phyloP scores from a whole-genome alignment of 768 basidiomycete genomes.

The Lepiota venenata region DNA sequence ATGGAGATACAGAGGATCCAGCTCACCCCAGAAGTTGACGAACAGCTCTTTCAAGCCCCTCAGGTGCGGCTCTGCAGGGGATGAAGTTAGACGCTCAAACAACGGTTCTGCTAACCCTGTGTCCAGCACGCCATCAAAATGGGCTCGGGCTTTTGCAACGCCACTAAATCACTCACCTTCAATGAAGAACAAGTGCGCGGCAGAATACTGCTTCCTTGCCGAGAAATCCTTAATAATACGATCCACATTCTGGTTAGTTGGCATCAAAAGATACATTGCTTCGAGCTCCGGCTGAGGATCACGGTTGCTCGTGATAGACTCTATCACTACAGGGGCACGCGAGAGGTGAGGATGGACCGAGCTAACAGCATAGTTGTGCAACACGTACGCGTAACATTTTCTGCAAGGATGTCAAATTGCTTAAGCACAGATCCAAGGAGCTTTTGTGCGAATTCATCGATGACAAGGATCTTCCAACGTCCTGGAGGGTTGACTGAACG shows the following conservation, averaged over 20 bases:
- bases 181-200: constrained; percentile 89
- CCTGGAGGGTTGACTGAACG: constrained; percentile 82
- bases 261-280: constrained; percentile 92
- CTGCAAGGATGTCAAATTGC: constrained; percentile 91
- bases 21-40: constrained; percentile 89
- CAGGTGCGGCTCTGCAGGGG: constrained; percentile 76
- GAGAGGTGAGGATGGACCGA: background rate
- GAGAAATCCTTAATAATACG: constrained; percentile 85
- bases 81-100: constrained; percentile 70
- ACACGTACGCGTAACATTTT: constrained; percentile 90
- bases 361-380: background rate
- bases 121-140: background rate
- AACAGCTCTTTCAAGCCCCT: constrained; percentile 81
- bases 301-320: constrained; percentile 80
- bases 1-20: background rate
- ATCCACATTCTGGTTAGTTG: constrained; percentile 91
- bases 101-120: constrained; percentile 76
- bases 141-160: background rate
- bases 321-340: constrained; percentile 64
- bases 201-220: constrained; percentile 66
- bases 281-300: constrained; percentile 84
- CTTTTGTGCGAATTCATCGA: constrained; percentile 89
- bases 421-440: constrained; percentile 84
- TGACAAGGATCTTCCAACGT: constrained; percentile 96
- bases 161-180: constrained; percentile 52